Evolutionary conservation across 116 monocot species (phyloP), one percentile per base, ranked within the genome.

Genomic region (Papilionanthe hybrid): DNA sequence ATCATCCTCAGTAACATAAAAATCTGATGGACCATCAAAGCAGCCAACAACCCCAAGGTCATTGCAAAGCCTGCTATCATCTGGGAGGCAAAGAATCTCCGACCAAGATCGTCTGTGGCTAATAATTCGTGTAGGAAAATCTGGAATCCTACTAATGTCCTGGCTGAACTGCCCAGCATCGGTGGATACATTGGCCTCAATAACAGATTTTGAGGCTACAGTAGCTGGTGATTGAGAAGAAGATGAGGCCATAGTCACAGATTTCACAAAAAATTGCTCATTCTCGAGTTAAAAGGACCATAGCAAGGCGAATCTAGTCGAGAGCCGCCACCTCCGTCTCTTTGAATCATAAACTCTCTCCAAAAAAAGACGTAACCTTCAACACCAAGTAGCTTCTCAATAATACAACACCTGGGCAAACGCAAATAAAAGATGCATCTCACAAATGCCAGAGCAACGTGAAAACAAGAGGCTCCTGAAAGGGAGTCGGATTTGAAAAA

Each of bases 51-150:
- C 81, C 1, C 94, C 92, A 5, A 91, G 92, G 65, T 97, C 92
- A 22, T 83, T 92, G 71, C 89, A 93, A 30, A 96, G 92, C 57
- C 55, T 86, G 25, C 94, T 83, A 79, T 98, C 95, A 57, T 98
- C 98, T 3, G 98, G 95, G 76, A 98, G 95, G 80, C 88, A 79
- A 49, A 95, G 84, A 82, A 98, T 94, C 91, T 98, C 98, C 13
- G 98, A 98, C 19, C 91, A 95, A 17, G 93, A 93, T 3, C 95
- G 84, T 2, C 98, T 86, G 79, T 98, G 98, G 58, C 89, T 88
- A 23, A 55, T 45, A 45, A 78, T 88, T 19, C 88, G 72, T 37
- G 93, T 58, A 12, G 97, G 97, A 47, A 81, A 83, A 53, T 98
- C 98, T 25, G 93, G 86, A 95, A 98, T 98, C 48, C 71, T 67